Base-by-base conservation (phyloP, 2,329 filamentous ascomycete genomes). In the Colletotrichum phormii region DNA sequence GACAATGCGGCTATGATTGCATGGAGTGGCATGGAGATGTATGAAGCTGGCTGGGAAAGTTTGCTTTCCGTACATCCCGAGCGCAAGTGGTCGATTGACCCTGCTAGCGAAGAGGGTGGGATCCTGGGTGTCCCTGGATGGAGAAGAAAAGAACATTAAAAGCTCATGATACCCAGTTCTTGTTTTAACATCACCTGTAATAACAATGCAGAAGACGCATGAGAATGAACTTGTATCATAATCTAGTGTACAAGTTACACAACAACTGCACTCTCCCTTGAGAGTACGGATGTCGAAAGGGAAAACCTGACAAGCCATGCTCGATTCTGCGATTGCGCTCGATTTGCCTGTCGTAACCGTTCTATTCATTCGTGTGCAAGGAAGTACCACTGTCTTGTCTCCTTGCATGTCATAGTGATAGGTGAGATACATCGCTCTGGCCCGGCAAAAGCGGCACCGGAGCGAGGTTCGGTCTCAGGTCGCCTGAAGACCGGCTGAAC, bases 1-100 rank as follows among this genome's bases (percentile, higher is more conserved):
- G 97, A 99, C 79, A 98, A 99, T 82, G 97, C 97, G 13, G 94
- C 95, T 60, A 99, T 99, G 97, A 95, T 98, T 80, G 96, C 93
- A 1, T 98, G 97, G 96, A 88, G 95, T 1, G 97, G 93, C 0
- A 88, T 95, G 76, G 95, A 98, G 83, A 98, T 99, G 95, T 98
- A 89, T 79, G 89, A 93, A 81, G 90, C 89, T 1, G 95, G 96
- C 0, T 95, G 90, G 86, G 83, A 86, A 71, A 92, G 90, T 9
- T 87, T 89, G 24, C 78, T 95, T 68, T 86, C 84, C 29, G 88
- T 92, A 69, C 80, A 87, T 59, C 88, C 92, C 2, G 79, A 93
- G 58, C 86, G 88, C 59, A 93, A 91, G 80, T 98, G 95, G 95
- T 86, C 91, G 2, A 88, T 97, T 81, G 94, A 96, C 80, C 83